Evolutionary conservation across 169 alveolate species (phyloP).

Genomic region (Cryptosporidium felis): DNA sequence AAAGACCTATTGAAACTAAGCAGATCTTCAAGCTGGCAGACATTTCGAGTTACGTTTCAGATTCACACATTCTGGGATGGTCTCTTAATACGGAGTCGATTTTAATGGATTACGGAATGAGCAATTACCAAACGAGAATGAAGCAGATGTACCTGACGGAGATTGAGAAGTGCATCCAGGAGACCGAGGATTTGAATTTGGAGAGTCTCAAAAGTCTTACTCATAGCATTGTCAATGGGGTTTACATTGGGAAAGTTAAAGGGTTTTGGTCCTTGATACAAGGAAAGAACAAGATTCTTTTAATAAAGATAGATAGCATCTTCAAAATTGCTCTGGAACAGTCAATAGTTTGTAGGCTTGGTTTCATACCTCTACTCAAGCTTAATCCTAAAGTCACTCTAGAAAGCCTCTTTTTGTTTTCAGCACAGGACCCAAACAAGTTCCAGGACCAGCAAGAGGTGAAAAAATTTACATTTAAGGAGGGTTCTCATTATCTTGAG

Average conservation of each 20-base stretch:
- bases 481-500: background rate
- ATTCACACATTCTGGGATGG: slow-evolving; percentile 42
- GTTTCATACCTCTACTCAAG: slow-evolving; percentile 12
- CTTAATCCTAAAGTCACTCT: slow-evolving; percentile 23
- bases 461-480: background rate
- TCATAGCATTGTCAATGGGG: slow-evolving; percentile 18
- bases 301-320: slow-evolving; percentile 8
- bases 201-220: background rate
- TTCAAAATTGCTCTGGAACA: slow-evolving; percentile 26
- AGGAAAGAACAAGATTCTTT: slow-evolving; percentile 1
- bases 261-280: slow-evolving; percentile 17
- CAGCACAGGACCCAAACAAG: background rate
- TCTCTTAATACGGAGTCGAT: slow-evolving; percentile 1
- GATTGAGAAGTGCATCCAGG: background rate
- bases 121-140: background rate
- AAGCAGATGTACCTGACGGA: slow-evolving; percentile 17
- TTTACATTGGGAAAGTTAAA: slow-evolving; percentile 32
- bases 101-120: background rate
- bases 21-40: slow-evolving; percentile 23
- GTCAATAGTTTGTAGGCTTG: slow-evolving; percentile 43
- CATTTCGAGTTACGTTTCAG: background rate
- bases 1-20: background rate
- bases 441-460: background rate
- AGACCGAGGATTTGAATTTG: background rate
- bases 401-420: background rate